Evolutionary conservation across 1,284 basidiomycete genomes (phyloP).

Genomic region (Rugosomyces carneus): DNA sequence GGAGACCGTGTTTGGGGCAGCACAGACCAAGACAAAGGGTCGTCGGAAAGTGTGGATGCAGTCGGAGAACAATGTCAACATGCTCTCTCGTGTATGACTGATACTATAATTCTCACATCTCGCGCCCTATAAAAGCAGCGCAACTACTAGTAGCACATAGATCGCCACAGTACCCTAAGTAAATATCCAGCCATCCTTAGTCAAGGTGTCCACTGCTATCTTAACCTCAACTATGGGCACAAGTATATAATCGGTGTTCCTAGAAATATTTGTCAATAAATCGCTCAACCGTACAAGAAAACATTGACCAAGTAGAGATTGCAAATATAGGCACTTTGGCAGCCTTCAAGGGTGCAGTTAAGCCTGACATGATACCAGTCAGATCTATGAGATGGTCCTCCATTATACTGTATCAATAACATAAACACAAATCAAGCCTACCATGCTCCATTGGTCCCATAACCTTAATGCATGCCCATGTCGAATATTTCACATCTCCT

Average conservation of each 20-base stretch:
- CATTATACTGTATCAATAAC: not conserved
- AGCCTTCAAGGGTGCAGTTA: constrained; percentile 51
- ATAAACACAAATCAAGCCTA: constrained; percentile 20
- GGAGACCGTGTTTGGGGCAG: not conserved
- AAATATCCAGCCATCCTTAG: constrained; percentile 45
- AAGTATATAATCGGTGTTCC: constrained; percentile 61
- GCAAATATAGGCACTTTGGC: constrained; percentile 56
- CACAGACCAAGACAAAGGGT: not conserved
- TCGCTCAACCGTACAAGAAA: not conserved
- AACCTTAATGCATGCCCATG: constrained; percentile 58
- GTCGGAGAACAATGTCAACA: not conserved
- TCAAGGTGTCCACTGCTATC: constrained; percentile 36
- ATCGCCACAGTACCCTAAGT: constrained; percentile 6
- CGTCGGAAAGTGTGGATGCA: constrained; percentile 1
- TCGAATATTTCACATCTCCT: constrained; percentile 30
- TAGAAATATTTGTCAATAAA: constrained; percentile 21
- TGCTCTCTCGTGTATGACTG: not conserved
- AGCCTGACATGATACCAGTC: constrained; percentile 52
- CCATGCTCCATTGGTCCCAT: constrained; percentile 63
- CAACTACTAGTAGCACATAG: not conserved
- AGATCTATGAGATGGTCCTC: constrained; percentile 31
- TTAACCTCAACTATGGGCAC: constrained; percentile 39
- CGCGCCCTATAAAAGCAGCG: not conserved
- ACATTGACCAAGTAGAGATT: constrained; percentile 59
- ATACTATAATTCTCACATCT: not conserved